Evolutionary conservation across 495 filamentous ascomycete species (phyloP), one percentile per base, ranked within the genome.

Genomic region (Clavariopsis aquatica): DNA sequence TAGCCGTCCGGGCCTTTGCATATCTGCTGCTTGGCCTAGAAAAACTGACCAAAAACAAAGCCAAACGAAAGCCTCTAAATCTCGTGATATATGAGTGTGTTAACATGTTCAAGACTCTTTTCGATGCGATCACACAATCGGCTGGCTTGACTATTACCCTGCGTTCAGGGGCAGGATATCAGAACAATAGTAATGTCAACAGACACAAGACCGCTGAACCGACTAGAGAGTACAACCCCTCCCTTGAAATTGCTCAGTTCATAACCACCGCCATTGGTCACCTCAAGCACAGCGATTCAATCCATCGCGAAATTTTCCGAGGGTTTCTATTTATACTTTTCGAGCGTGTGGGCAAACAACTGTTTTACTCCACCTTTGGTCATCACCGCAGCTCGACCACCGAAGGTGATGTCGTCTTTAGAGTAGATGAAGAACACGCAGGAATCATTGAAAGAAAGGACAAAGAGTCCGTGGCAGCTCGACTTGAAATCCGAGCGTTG

Each of bases 291-390:
- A 68, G 60, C 20, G 24, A 62, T 19, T 31, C 55, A 19, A 19
- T 54, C 7, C 73, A 75, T 41, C 53, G 63, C 26, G 56, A 72
- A 22, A 28, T 77, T 12, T 77, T 74, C 52, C 74, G 76, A 69
- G 75, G 75, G 0, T 72, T 72, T 49, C 64, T 69, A 15, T 76
- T 71, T 53, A 43, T 69, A 8, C 52, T 73, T 3, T 31, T 76
- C 0, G 57, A 73, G 19, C 69, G 67, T 29, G 60, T 74, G 17
- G 73, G 71, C 10, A 60, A 69, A 8, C 57, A 58, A 1, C 60
- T 76, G 17, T 74, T 68, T 53, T 57, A 65, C 36, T 59, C 56
- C 38, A 65, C 57, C 5, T 74, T 76, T 53, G 69, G 69, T 7
- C 57, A 54, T 24, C 34, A 71, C 17, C 72, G 67, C 15, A 62